These are phyloP conservation scores for Arxiozyma heterogenica DNA, from an alignment of 1,139 yeast genomes.

Conservation along the genomic window DNA sequence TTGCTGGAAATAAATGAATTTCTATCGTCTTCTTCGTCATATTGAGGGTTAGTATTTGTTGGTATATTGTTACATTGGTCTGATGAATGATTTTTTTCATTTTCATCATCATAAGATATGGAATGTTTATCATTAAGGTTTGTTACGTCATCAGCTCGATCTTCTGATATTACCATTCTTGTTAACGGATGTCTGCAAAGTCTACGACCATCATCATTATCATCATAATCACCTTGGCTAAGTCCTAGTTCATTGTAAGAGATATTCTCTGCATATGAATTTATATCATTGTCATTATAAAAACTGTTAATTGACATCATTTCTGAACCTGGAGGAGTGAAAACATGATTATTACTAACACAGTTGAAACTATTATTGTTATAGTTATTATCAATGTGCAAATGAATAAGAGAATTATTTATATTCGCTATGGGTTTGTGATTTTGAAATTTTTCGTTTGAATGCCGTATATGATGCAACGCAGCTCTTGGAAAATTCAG, in stretches of 20 bases:
- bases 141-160: neutral
- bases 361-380: neutral
- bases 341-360: slow-evolving; percentile 3
- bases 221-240: neutral
- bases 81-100: neutral
- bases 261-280: neutral
- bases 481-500: slow-evolving; percentile 15
- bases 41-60: neutral
- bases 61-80: neutral
- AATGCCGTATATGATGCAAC: slow-evolving; percentile 1
- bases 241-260: neutral
- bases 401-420: neutral
- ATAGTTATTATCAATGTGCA: neutral
- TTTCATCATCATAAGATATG: neutral
- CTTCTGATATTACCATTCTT: slow-evolving; percentile 1
- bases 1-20: slow-evolving; percentile 3
- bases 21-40: neutral
- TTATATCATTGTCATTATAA: slow-evolving; percentile 4
- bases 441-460: neutral
- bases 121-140: neutral
- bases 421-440: neutral
- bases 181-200: slow-evolving; percentile 5
- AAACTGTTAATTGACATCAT: slow-evolving; percentile 16
- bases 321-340: slow-evolving; percentile 16
- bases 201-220: neutral